Conservation (phyloP, 2,329 filamentous ascomycete genomes). For the Aureobasidium uvarum region DNA sequence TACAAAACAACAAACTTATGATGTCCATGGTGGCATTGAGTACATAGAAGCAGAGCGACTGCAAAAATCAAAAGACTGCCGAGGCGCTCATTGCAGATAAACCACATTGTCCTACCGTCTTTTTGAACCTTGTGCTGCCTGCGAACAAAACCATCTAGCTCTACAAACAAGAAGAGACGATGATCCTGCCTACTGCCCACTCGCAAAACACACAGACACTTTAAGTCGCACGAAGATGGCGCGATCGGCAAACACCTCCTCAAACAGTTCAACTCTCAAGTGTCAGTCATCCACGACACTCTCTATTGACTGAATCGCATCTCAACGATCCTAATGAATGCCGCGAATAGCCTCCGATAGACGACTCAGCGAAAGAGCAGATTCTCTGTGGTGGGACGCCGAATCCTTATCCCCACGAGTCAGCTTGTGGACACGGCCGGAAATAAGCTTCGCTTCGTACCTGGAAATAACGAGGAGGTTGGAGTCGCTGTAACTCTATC, state of each 20-base stretch:
- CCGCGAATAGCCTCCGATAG: background rate
- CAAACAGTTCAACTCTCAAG: background rate
- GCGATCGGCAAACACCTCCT: conserved; percentile 13
- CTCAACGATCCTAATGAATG: background rate
- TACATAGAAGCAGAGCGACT: background rate
- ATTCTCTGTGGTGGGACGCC: background rate
- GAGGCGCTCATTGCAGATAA: background rate
- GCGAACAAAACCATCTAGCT: too few relatives aligned
- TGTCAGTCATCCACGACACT: background rate
- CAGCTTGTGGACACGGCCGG: background rate
- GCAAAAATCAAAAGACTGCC: background rate
- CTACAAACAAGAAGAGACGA: too few relatives aligned
- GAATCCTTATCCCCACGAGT: background rate
- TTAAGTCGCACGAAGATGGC: background rate
- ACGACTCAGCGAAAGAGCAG: background rate
- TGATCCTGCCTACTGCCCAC: too few relatives aligned
- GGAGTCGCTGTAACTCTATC: conserved; percentile 20
- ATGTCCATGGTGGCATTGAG: background rate
- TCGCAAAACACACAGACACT: background rate
- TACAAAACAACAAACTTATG: background rate
- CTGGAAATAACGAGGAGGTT: conserved; percentile 10
- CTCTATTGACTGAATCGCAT: background rate
- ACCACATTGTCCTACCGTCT: too few relatives aligned
- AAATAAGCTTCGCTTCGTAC: background rate
- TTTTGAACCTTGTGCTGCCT: too few relatives aligned